A percentile compares a stretch with the other conserved stretches of the same genome.
Conservation (phyloP, 2,329 filamentous ascomycete species). For the Arthrobotrys pseudoclavata region DNA sequence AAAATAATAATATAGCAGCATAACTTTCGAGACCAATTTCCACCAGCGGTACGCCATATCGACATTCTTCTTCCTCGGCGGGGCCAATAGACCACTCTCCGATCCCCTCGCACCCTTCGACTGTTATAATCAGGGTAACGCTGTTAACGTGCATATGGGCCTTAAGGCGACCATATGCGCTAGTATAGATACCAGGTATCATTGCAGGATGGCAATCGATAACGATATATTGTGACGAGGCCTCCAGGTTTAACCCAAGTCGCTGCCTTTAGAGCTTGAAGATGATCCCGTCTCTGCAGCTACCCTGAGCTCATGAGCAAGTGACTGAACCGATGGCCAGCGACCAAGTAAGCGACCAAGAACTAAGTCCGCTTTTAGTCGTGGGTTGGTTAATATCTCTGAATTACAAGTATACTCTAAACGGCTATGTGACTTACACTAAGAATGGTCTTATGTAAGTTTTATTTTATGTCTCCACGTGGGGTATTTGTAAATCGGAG, state of each 20-base stretch:
- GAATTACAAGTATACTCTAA: not conserved
- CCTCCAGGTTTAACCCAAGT: not conserved
- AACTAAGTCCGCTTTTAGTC: not conserved
- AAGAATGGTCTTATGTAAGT: not conserved
- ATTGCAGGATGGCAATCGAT: not conserved
- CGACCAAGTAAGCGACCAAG: not conserved
- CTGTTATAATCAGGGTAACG: not conserved
- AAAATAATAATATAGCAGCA: no score
- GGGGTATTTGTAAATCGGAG: slow-evolving; percentile 40
- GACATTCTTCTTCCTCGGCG: no score
- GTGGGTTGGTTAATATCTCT: not conserved
- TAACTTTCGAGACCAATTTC: no score
- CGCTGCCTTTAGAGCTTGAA: slow-evolving; percentile 34
- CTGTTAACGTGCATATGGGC: not conserved
- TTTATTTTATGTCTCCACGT: slow-evolving; percentile 33
- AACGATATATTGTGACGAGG: slow-evolving; percentile 2
- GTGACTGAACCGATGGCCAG: not conserved
- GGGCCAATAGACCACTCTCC: no score
- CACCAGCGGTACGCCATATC: no score
- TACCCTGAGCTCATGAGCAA: no score
- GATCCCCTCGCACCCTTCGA: not conserved
- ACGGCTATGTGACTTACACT: not conserved
- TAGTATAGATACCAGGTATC: not conserved
- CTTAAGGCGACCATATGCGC: not conserved
- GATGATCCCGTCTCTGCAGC: not conserved